Base-by-base conservation (phyloP, 352 stramenopile genomes). In the Chrysophaeum taylorii region DNA sequence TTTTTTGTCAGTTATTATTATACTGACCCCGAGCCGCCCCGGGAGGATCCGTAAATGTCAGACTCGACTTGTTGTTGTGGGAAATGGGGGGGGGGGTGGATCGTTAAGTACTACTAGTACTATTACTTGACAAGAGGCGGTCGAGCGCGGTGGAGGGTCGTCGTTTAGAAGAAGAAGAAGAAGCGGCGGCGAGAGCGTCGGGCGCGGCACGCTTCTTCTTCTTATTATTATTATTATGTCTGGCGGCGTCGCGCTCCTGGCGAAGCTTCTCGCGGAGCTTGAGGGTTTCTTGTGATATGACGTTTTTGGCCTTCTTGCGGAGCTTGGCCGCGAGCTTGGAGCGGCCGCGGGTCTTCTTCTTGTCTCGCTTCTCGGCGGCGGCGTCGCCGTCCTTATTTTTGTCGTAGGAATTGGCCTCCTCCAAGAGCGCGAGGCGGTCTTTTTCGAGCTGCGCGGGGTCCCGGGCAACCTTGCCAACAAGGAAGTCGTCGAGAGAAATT, bases 301-400 rank as follows among this genome's bases (percentile, higher is more conserved):
- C 89, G 80, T 99, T 99, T 76, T 94, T 90, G 73, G 97, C 87
- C 75, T 98, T 98, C 71, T 96, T 94, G 74, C 87, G 83, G 60
- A 99, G 78, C 72, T 96, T 94, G 52, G 93, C 93, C 48, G 89
- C 91, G 76, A 96, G 94, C 75, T 97, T 97, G 82, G 94, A 98
- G 70, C 91, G 87, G 35, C 95, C 95, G 69, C 94, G 86, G 88
- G 96, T 98, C 81, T 96, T 97, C 25, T 92, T 91, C 84, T 97
- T 97, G 79, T 96, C 90, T 71, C 89, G 91, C 45, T 81, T 68
- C 9, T 61, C 61, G 23, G 84, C 70, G 36, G 81, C 83, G 0
- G 73, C 73, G 69, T 82, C 78, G 48, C 33, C 53, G 25, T 75
- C 78, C n/a, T n/a, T n/a, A n/a, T n/a, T n/a, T n/a, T n/a, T n/a